phyloP scores from a whole-genome alignment of 2,329 filamentous ascomycete species.

The Fusarium brevicatenulatum region DNA sequence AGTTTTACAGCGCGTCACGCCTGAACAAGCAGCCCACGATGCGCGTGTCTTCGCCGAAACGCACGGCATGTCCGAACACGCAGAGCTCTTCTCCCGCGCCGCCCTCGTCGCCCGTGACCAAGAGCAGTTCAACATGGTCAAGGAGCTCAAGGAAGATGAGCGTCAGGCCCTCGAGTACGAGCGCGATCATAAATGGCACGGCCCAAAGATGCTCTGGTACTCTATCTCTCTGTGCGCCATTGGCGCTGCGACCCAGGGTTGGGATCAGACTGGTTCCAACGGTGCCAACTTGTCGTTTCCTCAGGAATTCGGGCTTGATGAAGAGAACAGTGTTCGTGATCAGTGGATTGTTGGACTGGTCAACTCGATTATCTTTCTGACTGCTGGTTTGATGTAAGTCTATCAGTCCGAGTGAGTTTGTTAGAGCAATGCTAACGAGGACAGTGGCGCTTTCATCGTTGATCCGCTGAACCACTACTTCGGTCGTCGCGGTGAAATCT shows the following conservation, averaged over 20 bases:
- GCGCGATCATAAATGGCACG: conserved; percentile 69
- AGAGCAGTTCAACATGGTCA: conserved; percentile 39
- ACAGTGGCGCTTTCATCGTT: conserved; percentile 40
- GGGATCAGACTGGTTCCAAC: conserved; percentile 72
- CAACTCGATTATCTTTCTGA: conserved; percentile 50
- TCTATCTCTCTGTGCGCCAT: conserved; percentile 65
- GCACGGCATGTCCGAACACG: conserved; percentile 60
- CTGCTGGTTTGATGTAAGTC: conserved; percentile 66
- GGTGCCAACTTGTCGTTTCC: conserved; percentile 71
- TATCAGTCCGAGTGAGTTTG: too few relatives aligned
- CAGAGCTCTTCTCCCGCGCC: conserved; percentile 53
- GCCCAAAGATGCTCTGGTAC: conserved; percentile 55
- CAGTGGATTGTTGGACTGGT: conserved; percentile 54
- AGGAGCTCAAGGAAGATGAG: conserved; percentile 47
- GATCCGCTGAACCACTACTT: conserved; percentile 72
- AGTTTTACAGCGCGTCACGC: conserved; percentile 38
- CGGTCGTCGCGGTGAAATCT: conserved; percentile 74
- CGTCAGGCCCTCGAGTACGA: conserved; percentile 53
- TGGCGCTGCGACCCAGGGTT: conserved; percentile 67
- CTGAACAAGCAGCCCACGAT: conserved; percentile 46
- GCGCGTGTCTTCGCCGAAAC: conserved; percentile 62
- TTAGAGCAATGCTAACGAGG: not conserved
- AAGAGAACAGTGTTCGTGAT: conserved; percentile 51
- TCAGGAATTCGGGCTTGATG: conserved; percentile 50
- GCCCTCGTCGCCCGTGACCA: conserved; percentile 51